Evolutionary conservation across 805 yeast genomes (phyloP), one percentile per base, ranked within the genome.

Genomic region (Yueomyces sinensis): DNA sequence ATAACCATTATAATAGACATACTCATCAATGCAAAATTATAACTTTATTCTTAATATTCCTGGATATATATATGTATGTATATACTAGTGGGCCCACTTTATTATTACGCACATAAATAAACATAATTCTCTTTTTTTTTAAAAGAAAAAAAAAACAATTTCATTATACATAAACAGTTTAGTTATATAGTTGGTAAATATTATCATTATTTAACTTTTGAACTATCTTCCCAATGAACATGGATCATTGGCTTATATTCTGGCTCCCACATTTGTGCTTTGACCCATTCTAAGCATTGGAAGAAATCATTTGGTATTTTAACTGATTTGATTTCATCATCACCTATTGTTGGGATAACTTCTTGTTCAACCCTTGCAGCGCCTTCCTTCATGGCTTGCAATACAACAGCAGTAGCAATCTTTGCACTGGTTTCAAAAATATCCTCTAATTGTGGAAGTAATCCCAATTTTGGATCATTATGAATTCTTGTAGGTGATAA

Each of bases 251-350:
- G 93, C 65, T 95, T 74, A 62, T 89, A 89, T 39, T 69, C 75
- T 16, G 97, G 95, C 52, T 70, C 74, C 97, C 97, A 89, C 97
- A 89, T 89, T 64, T 87, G 96, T 32, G 75, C 66, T 58, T 74
- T 75, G 31, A 89, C 97, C 96, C 97, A 86, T 41, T 64, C 67
- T 46, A 82, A 70, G 68, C 95, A 83, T 42, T 63, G 72, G 41
- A 78, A 76, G 53, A 74, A 86, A 49, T 79, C 86, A 50, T 82
- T 68, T 36, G 95, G 95, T 37, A 84, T 89, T 35, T 59, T 50
- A 28, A 82, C 84, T 37, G 66, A 64, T 5, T 11, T n/a, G 5
- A 6, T 6, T 11, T 25, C 28, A 11, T 25, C 15, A 39, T 76
- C 79, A 32, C 61, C 60, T 40, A 62, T 70, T 32, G 78, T 77